These are phyloP conservation scores for Vitis hybrid DNA, from an alignment of 177 flowering plant genomes.

Conservation along the genomic window DNA sequence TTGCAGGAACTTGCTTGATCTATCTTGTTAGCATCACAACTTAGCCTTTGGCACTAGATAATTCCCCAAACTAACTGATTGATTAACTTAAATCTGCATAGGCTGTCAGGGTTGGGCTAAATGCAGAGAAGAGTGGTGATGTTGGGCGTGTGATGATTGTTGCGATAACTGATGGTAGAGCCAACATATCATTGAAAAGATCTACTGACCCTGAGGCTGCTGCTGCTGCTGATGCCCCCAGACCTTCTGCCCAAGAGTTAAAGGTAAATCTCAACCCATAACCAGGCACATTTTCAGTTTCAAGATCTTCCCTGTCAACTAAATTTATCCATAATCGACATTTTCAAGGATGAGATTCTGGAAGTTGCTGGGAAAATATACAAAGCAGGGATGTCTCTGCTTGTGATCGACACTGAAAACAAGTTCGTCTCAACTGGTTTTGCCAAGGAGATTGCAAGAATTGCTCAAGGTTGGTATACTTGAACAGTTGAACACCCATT, in stretches of 20 bases:
- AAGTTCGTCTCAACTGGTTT: constrained; percentile 96
- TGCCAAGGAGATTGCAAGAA: constrained; percentile 94
- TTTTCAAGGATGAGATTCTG: constrained; percentile 81
- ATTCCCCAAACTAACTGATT: not conserved
- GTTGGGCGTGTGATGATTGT: constrained; percentile 97
- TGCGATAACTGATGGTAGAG: constrained; percentile 95
- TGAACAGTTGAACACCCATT: not conserved
- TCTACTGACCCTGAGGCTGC: constrained; percentile 82
- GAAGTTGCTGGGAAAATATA: constrained; percentile 94
- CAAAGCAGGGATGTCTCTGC: constrained; percentile 95
- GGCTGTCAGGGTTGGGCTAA: constrained; percentile 96
- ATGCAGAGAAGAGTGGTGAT: constrained; percentile 97
- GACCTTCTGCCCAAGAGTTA: constrained; percentile 78
- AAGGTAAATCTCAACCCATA: constrained; percentile 46
- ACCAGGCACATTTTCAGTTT: not conserved
- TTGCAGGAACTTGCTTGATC: too few species aligned
- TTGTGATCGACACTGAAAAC: constrained; percentile 94
- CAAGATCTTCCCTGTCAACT: not conserved
- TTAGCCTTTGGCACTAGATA: not conserved
- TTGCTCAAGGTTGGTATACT: constrained; percentile 72
- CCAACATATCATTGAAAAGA: constrained; percentile 84
- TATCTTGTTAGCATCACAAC: not conserved
- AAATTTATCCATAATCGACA: not conserved
- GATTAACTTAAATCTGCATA: constrained; percentile 19
- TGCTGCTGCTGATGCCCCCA: constrained; percentile 68